These are phyloP conservation scores for Podila horticola DNA, from an alignment of 192 early-diverging fungal species.

Conservation along the genomic window DNA sequence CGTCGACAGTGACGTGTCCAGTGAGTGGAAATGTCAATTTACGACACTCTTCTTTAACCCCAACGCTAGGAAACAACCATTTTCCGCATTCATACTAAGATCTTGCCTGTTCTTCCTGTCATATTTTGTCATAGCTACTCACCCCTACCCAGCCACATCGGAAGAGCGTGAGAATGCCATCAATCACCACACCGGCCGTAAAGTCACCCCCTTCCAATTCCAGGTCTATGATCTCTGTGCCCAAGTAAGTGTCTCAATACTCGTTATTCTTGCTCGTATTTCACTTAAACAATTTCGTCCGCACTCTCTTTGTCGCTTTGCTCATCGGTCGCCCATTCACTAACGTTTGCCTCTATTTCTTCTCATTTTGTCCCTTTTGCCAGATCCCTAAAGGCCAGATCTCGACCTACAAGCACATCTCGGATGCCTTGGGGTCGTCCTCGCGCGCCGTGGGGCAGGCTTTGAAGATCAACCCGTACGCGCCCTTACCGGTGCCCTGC, in stretches of 20 bases:
- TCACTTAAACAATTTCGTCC: background rate
- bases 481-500: constrained; percentile 75
- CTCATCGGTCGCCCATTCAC: too few relatives aligned
- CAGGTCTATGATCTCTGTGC: constrained; percentile 74
- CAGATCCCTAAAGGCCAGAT: constrained; percentile 70
- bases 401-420: constrained; percentile 74
- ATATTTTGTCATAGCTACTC: constrained; percentile 7
- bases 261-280: background rate
- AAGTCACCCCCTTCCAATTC: constrained; percentile 77
- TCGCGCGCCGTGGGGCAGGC: constrained; percentile 78
- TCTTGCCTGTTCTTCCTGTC: too few relatives aligned
- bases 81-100: too few relatives aligned
- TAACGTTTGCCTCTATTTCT: background rate
- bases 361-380: background rate
- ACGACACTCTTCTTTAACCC: too few relatives aligned
- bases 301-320: background rate
- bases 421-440: constrained; percentile 66
- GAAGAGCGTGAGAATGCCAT: constrained; percentile 57
- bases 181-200: constrained; percentile 65
- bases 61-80: too few relatives aligned
- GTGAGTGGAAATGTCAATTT: background rate
- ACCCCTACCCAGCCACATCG: constrained; percentile 57
- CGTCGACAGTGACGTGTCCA: constrained; percentile 25
- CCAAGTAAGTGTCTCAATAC: constrained; percentile 46
- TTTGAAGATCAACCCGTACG: constrained; percentile 73